Evolutionary conservation across 306 rosid species (phyloP), one percentile per base, ranked within the genome.

Genomic region (Sicyos baderoa): DNA sequence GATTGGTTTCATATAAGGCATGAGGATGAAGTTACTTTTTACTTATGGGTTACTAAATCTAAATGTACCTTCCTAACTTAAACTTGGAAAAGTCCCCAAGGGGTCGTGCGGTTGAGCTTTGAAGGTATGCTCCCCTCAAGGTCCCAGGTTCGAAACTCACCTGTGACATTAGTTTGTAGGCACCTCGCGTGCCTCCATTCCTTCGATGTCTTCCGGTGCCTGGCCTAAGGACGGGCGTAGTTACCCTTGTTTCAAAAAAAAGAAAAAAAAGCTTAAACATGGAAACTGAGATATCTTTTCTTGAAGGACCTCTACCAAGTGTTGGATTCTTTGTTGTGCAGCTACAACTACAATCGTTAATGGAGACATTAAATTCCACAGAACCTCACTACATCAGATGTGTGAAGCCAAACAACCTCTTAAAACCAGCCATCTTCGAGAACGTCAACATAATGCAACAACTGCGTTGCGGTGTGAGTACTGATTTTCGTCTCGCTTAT

Each of bases 381-480:
- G 96, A 94, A 75, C 99, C 99, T 80, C 91, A 90, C 79, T 94
- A 94, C 77, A 79, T 94, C 65, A 88, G 99, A 90, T 94, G 99
- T 84, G 96, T 94, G 75, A 94, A 94, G 81, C 99, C 99, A 80
- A 94, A 94, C 80, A 88, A 94, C 81, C 89, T 88, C 66, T 91
- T 94, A 71, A 94, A 94, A 81, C 99, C 99, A 48, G 95, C 99
- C 67, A 42, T 94, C 69, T 94, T 94, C 82, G 99, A 94, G 86
- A 94, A 94, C 73, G 78, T 77, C 77, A 94, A 94, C 79, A 85
- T 94, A 73, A 88, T 94, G 97, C 99, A 94, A 67, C 99, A 94
- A 85, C 88, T 94, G 79, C 97, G 99, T 37, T 94, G 99, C 84
- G 99, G 99, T 81, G 99, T 94, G 83, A 88, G 99, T 84, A 75